These are phyloP conservation scores for Coemansia sp. DNA, from an alignment of 192 early-diverging fungal genomes.

Conservation along the genomic window DNA sequence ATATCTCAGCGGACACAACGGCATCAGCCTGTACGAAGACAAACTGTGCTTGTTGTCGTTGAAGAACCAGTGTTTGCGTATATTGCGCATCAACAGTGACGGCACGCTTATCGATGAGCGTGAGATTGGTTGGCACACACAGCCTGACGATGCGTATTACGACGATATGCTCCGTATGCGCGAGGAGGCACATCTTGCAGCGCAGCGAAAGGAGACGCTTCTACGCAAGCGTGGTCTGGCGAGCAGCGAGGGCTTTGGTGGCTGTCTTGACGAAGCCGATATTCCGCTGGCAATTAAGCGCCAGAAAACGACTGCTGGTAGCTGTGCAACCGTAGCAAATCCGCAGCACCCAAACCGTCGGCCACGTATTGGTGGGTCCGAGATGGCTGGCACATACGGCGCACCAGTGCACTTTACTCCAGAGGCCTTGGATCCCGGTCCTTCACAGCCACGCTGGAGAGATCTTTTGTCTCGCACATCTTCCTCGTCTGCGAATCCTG, in stretches of 20 bases:
- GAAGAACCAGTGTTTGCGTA: slow-evolving; percentile 48
- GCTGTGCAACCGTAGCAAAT: not conserved
- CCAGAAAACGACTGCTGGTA: not conserved
- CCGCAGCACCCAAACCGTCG: not conserved
- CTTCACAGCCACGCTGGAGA: not conserved
- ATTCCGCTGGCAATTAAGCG: slow-evolving; percentile 19
- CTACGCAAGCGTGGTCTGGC: slow-evolving; percentile 14
- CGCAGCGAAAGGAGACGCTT: not conserved
- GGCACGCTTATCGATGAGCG: slow-evolving; percentile 31
- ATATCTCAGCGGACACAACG: slow-evolving; percentile 47
- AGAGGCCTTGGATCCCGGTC: slow-evolving; percentile 13
- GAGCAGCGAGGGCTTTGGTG: not conserved
- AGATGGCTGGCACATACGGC: not conserved
- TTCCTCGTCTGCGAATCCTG: not conserved
- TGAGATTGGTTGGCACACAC: slow-evolving; percentile 54
- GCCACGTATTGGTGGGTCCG: not conserved
- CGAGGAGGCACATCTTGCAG: slow-evolving; percentile 12
- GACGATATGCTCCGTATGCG: slow-evolving; percentile 33
- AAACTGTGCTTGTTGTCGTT: slow-evolving; percentile 49
- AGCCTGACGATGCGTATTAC: slow-evolving; percentile 38
- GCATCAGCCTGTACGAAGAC: slow-evolving; percentile 40
- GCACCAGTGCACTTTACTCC: slow-evolving; percentile 2
- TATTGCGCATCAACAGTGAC: slow-evolving; percentile 31
- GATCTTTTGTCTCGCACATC: not conserved
- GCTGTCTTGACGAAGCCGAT: slow-evolving; percentile 29